Conservation (phyloP, 345 rosid species). For the Triadica sebifera region DNA sequence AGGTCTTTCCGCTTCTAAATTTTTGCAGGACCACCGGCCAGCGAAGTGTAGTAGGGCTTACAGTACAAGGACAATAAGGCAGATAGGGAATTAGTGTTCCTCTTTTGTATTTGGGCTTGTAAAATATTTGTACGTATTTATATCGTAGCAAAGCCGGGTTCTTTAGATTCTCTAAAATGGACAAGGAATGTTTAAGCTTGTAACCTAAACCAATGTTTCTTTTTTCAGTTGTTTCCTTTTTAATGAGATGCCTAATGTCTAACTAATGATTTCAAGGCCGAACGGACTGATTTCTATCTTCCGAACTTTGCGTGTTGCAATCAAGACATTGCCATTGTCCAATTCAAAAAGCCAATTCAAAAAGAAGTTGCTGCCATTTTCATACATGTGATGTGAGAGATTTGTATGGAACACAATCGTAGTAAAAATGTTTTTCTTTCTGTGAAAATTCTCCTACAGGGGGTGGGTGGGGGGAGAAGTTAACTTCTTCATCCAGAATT, state of each 20-base stretch:
- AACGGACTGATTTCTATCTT: no score
- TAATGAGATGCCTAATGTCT: not conserved
- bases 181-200: not conserved
- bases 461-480: no score
- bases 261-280: no score
- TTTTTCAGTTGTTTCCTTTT: not conserved
- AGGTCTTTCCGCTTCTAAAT: slow-evolving; percentile 3
- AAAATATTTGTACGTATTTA: not conserved
- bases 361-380: no score
- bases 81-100: not conserved
- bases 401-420: no score
- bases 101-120: not conserved
- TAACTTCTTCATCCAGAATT: no score
- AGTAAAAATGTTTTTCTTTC: no score
- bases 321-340: no score
- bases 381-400: no score
- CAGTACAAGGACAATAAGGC: not conserved
- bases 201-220: not conserved
- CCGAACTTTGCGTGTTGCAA: no score
- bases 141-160: not conserved
- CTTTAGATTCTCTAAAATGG: not conserved
- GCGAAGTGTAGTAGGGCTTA: not conserved
- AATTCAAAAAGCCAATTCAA: no score
- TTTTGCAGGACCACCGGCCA: slow-evolving; percentile 7
- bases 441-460: no score